Conservation (phyloP, 1,139 yeast species). For the Suhomyces chickasaworum region DNA sequence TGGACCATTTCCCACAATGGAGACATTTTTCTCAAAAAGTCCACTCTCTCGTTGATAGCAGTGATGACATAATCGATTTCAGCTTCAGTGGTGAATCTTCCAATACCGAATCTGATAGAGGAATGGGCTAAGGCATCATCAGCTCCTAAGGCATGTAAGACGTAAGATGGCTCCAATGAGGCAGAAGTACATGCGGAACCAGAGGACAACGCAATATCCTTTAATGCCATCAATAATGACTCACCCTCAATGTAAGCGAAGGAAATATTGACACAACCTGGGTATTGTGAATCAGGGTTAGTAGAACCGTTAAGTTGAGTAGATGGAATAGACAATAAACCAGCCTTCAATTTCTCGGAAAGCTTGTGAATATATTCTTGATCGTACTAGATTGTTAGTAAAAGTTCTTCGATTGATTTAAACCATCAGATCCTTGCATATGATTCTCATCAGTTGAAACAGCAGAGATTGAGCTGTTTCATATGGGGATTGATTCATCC, state of each 20-base stretch:
- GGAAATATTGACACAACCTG: slow-evolving; percentile 95
- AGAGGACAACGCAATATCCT: slow-evolving; percentile 92
- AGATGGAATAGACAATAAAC: slow-evolving; percentile 80
- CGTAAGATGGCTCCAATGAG: slow-evolving; percentile 95
- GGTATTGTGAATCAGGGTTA: slow-evolving; percentile 59
- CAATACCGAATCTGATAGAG: slow-evolving; percentile 94
- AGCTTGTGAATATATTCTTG: slow-evolving; percentile 66
- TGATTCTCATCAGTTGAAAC: slow-evolving; percentile 9
- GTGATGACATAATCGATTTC: slow-evolving; percentile 91
- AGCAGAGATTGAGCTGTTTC: slow-evolving; percentile 11
- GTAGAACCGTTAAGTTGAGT: slow-evolving; percentile 88
- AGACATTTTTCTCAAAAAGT: slow-evolving; percentile 85
- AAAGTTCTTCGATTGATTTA: background rate
- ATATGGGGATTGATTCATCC: slow-evolving; percentile 10
- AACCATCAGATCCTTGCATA: slow-evolving; percentile 29
- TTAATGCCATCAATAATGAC: slow-evolving; percentile 93
- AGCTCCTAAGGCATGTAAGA: slow-evolving; percentile 93
- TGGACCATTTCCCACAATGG: slow-evolving; percentile 99
- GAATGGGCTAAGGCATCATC: slow-evolving; percentile 99
- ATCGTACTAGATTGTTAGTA: slow-evolving; percentile 53
- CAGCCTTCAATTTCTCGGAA: slow-evolving; percentile 70
- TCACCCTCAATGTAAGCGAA: slow-evolving; percentile 99
- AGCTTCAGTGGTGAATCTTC: slow-evolving; percentile 94
- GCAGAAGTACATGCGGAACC: slow-evolving; percentile 99
- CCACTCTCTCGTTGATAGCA: slow-evolving; percentile 87